Base-by-base conservation (phyloP, 495 filamentous ascomycete species). In the Podospora conica region DNA sequence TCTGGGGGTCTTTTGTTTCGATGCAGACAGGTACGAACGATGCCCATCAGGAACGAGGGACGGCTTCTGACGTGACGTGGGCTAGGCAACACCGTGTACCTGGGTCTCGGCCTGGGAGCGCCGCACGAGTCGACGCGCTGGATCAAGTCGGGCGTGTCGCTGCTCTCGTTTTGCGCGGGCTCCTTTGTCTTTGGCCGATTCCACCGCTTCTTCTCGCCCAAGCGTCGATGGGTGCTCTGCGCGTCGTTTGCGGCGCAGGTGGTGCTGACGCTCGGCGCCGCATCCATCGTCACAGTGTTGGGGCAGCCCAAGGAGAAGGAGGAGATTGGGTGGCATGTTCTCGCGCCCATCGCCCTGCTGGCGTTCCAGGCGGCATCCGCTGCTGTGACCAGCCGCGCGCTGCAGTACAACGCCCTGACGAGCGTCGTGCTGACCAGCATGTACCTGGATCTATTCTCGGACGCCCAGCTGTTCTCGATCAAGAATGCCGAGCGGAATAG, bases 1-100 rank as follows among this genome's bases (percentile, higher is more conserved):
- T 87, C 24, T 91, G 89, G 89, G 88, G 88, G 12, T 86, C 86
- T 1, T 91, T 92, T 69, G 88, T 90, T 24, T 88, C 85, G 69
- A 91, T 92, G 90, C 89, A 92, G 71, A 91, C 89, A 24, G 89
- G 89, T 80, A 33, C 9, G 72, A 58, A 23, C 27, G 9, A n/a
- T 22, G 1, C 11, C 11, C 20, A 20, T 20, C 53, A 15, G n/a
- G n/a, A n/a, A 21, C 40, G 8, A 20, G 1, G 10, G 6, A 25
- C 31, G 20, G 12, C 55, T 28, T 1, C 54, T 18, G n/a, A 53
- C 23, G 10, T 59, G 27, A 65, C 63, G 0, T 27, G 12, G 2
- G 1, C 1, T 53, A 84, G 82, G 82, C 58, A 92, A 92, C 74
- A 91, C 90, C 0, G 85, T 92, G 18, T 91, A 91, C 71, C 77